Percentiles rank a stretch among this genome's conserved stretches.
These are phyloP conservation scores for Cucurbita maxima DNA, from an alignment of 306 rosid genomes.

Conservation along the genomic window DNA sequence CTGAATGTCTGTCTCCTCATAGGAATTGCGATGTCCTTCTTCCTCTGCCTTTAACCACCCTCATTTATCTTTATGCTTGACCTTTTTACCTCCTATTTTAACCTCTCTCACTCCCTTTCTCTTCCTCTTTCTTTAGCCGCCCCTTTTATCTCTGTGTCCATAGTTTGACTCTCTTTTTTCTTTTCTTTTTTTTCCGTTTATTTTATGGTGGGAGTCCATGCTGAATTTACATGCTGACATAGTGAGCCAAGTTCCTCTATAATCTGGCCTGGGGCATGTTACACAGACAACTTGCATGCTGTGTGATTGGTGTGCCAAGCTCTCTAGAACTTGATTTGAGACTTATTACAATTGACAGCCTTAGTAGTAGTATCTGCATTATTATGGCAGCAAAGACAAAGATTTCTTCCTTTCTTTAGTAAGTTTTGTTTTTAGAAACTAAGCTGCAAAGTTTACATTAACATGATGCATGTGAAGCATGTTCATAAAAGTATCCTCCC, in stretches of 20 bases:
- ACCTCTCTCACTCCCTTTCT: neutral
- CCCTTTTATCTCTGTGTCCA: neutral
- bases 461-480: neutral
- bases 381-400: neutral
- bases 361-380: neutral
- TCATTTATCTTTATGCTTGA: neutral
- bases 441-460: neutral
- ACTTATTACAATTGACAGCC: neutral
- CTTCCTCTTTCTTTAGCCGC: neutral
- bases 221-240: neutral
- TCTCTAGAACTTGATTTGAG: neutral
- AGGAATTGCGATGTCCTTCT: neutral
- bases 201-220: neutral
- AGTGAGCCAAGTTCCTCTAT: neutral
- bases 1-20: neutral
- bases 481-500: neutral
- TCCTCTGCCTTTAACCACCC: neutral
- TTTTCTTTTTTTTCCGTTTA: neutral
- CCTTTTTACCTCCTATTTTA: neutral
- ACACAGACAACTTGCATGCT: neutral
- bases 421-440: neutral
- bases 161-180: neutral
- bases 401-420: neutral
- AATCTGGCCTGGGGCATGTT: neutral
- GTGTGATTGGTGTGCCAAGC: neutral